Evolutionary conservation across 257 asterid species (phyloP).

Genomic region (Pogostemon cablin): DNA sequence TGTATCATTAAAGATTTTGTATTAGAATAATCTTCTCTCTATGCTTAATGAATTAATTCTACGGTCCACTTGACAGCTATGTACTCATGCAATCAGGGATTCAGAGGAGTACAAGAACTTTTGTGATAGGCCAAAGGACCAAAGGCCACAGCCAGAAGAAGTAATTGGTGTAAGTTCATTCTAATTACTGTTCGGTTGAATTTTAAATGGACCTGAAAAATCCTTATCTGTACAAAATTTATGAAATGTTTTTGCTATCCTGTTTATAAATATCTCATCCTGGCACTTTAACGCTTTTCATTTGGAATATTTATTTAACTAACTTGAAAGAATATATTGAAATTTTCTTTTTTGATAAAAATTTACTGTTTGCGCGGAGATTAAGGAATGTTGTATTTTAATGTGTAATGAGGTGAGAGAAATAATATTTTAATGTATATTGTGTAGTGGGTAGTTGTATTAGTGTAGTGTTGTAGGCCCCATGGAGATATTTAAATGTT

Average conservation of each 20-base stretch:
- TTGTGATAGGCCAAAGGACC: conserved; percentile 91
- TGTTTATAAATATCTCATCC: conserved; percentile 7
- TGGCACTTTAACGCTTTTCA: too few species aligned
- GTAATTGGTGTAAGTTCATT: conserved; percentile 74
- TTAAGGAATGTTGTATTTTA: too few species aligned
- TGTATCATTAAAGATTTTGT: conserved; percentile 9
- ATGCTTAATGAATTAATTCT: background rate
- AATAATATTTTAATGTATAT: too few species aligned
- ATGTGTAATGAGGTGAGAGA: too few species aligned
- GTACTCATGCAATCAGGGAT: conserved; percentile 89
- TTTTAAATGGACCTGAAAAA: conserved; percentile 10
- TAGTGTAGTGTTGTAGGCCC: too few species aligned
- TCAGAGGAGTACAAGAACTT: conserved; percentile 98
- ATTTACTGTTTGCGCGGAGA: too few species aligned
- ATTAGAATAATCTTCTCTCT: conserved; percentile 2
- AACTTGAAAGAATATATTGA: too few species aligned
- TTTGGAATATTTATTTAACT: background rate
- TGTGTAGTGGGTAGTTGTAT: too few species aligned
- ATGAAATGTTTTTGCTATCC: conserved; percentile 1
- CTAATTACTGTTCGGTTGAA: conserved; percentile 17
- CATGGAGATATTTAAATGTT: too few species aligned
- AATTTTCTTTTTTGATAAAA: too few species aligned
- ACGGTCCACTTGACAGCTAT: conserved; percentile 49
- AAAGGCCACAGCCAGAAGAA: conserved; percentile 95
- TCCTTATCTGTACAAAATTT: conserved; percentile 7